Conservation (phyloP, 108 stramenopile genomes). For the Pelagomonas calceolata region DNA sequence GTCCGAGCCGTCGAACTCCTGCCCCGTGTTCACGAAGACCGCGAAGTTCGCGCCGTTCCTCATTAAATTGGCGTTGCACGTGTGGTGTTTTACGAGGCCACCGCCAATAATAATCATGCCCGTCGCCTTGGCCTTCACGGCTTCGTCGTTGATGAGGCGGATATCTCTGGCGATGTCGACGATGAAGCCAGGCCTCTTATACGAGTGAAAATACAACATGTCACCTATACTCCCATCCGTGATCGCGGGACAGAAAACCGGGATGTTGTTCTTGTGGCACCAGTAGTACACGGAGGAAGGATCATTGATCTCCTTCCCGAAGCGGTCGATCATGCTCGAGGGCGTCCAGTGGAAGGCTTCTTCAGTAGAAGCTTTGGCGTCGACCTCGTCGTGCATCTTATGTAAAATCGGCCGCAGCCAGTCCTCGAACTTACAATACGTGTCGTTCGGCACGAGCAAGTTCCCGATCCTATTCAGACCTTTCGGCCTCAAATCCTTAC, state of each 20-base stretch:
- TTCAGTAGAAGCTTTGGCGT: no score
- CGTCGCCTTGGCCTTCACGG: slow-evolving; percentile 74
- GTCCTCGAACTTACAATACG: slow-evolving; percentile 98
- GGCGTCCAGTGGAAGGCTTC: slow-evolving; percentile 74
- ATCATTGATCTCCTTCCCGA: slow-evolving; percentile 88
- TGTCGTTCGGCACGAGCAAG: slow-evolving; percentile 87
- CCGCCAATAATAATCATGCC: slow-evolving; percentile 97
- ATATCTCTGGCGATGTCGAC: slow-evolving; percentile 91
- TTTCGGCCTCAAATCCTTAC: slow-evolving; percentile 69
- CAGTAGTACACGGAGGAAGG: slow-evolving; percentile 89
- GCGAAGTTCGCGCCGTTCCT: slow-evolving; percentile 97
- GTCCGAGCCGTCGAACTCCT: slow-evolving; percentile 96
- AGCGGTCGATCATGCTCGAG: slow-evolving; percentile 78
- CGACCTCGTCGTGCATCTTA: slow-evolving; percentile 95
- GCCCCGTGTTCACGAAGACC: slow-evolving; percentile 93
- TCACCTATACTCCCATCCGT: slow-evolving; percentile 98
- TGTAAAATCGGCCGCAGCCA: slow-evolving; percentile 84
- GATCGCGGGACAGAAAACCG: slow-evolving; percentile 95
- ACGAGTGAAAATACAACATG: slow-evolving; percentile 98
- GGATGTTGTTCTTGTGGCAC: slow-evolving; percentile 91
- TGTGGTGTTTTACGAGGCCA: slow-evolving; percentile 96
- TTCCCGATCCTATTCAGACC: slow-evolving; percentile 97
- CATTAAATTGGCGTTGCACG: slow-evolving; percentile 99
- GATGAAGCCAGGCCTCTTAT: slow-evolving; percentile 89
- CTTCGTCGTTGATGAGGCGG: slow-evolving; percentile 83